Evolutionary conservation across 2,329 filamentous ascomycete species (phyloP), one percentile per base, ranked within the genome.

Genomic region (Verticillium tricorpus): DNA sequence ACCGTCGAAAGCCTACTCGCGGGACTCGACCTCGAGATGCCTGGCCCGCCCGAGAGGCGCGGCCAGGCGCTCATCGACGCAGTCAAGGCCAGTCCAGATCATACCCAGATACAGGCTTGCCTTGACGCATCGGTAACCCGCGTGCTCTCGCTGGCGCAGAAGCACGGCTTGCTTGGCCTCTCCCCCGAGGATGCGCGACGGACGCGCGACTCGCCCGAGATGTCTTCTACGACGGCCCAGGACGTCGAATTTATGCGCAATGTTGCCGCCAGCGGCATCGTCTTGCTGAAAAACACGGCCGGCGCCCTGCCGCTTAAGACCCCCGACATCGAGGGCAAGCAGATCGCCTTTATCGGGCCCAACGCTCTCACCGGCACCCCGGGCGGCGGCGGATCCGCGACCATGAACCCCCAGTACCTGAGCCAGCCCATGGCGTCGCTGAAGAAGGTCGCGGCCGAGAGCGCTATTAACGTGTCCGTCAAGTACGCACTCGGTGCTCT

Each of bases 21-120:
- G 1, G 69, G 70, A 8, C 62, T 71, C 12, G 69, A 75, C 58
- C 62, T 76, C 1, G 74, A 77, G 55, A 77, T 76, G 74, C 74
- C 74, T 7, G 74, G 74, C 0, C 73, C 71, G 3, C 67, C 72
- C 6, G n/a, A 35, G 19, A n/a, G 31, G 56, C 15, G 56, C 12
- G 56, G 56, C 6, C 31, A 57, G 32, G 17, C 2, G 17, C 32
- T 57, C 12, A n/a, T 39, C 32, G 31, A 57, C 12, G 8, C 34
- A 2, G 8, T 35, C 34, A 12, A 12, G 8, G 6, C 2, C 8
- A 35, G 34, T 2, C 8, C 34, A 2, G 34, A 35, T 12, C 8
- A 8, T 35, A 9, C 34, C 8, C 34, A 9, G 8, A 35, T 2
- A 5, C 8, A 3, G 34, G 54, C 14, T 25, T 25, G 25, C 5